Percentiles rank a stretch among this genome's conserved stretches.
phyloP scores from a whole-genome alignment of 179 eudicot species.

The Silene coronaria region DNA sequence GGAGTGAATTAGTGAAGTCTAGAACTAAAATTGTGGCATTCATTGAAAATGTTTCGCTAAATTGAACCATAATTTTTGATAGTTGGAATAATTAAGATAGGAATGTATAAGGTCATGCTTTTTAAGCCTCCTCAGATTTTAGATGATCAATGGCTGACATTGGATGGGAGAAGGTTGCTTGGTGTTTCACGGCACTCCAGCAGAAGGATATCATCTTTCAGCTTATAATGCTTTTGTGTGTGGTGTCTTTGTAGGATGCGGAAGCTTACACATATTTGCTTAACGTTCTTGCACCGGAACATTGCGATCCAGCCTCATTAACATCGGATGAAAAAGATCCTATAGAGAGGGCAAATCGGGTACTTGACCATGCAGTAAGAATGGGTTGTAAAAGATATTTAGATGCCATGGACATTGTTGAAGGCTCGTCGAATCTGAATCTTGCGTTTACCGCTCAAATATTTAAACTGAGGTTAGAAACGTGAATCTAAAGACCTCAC shows the following conservation, averaged over 20 bases:
- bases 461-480: slow-evolving; percentile 69
- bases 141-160: not conserved
- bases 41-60: not conserved
- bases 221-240: slow-evolving; percentile 8
- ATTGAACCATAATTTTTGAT: not conserved
- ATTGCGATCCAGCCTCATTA: slow-evolving; percentile 47
- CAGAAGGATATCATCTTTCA: not conserved
- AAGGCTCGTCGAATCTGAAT: slow-evolving; percentile 80
- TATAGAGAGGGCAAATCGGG: slow-evolving; percentile 61
- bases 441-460: slow-evolving; percentile 89
- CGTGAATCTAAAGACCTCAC: not conserved
- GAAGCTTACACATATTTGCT: slow-evolving; percentile 78
- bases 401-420: slow-evolving; percentile 61
- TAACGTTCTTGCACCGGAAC: slow-evolving; percentile 80
- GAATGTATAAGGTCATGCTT: not conserved
- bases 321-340: slow-evolving; percentile 68
- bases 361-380: slow-evolving; percentile 89
- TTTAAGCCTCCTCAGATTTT: not conserved
- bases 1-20: not conserved
- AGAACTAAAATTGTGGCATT: not conserved
- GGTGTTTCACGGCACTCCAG: not conserved
- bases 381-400: slow-evolving; percentile 91
- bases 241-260: slow-evolving; percentile 55
- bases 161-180: not conserved
- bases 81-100: not conserved